Conservation (phyloP, 2,329 filamentous ascomycete species). For the Paracorniculantispora psalliotae region DNA sequence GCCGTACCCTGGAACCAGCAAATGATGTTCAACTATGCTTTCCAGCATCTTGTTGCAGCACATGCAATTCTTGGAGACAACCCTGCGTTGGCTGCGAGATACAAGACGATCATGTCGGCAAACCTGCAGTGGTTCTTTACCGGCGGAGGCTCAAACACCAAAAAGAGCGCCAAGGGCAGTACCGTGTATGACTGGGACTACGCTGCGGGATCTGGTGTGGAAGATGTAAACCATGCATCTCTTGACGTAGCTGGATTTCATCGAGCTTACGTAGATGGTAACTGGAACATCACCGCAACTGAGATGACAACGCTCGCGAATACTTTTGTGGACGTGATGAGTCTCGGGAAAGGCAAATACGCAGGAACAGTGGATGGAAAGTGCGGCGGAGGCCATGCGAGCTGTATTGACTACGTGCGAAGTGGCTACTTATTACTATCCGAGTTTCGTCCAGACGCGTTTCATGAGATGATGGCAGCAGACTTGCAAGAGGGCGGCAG, state of each 20-base stretch:
- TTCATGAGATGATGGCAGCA: neutral
- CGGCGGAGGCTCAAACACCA: neutral
- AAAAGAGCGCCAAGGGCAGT: neutral
- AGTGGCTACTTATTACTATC: neutral
- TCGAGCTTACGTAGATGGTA: neutral
- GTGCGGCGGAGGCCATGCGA: neutral
- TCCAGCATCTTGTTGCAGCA: neutral
- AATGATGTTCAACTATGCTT: slow-evolving; percentile 3
- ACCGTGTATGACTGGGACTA: neutral
- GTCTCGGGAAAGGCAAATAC: neutral
- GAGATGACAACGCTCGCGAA: neutral
- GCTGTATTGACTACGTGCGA: neutral
- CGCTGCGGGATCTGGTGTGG: neutral
- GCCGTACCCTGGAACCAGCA: slow-evolving; percentile 2
- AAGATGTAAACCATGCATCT: neutral
- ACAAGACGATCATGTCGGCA: neutral
- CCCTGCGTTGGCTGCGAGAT: neutral
- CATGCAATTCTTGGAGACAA: neutral
- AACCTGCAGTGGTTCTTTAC: neutral
- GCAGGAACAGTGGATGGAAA: neutral
- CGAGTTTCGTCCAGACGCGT: neutral
- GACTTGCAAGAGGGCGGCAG: neutral
- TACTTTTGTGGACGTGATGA: neutral
- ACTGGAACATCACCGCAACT: neutral
- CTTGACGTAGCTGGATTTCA: slow-evolving; percentile 1